These are phyloP conservation scores for Paraphoma chrysanthemicola DNA, from an alignment of 2,329 filamentous ascomycete species.

Conservation along the genomic window DNA sequence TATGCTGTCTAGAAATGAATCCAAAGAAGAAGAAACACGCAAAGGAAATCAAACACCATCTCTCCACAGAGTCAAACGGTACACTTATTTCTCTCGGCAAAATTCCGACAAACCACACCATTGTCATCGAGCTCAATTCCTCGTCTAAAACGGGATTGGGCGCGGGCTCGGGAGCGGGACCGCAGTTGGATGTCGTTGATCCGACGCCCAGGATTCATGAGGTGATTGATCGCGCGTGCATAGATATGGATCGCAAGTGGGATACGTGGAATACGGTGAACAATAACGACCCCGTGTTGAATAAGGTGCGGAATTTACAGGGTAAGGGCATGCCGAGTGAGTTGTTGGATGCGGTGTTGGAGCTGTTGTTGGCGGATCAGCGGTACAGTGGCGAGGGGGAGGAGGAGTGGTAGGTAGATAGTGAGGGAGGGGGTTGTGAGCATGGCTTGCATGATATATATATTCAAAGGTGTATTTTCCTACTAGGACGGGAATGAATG, in stretches of 20 bases:
- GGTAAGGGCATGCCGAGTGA: constrained; percentile 33
- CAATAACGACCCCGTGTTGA: constrained; percentile 33
- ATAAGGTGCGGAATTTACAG: constrained; percentile 38
- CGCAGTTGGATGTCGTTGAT: constrained; percentile 44
- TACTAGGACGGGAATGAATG: no score
- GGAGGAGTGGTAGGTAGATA: constrained; percentile 1
- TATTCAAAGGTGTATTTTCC: no score
- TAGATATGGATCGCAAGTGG: constrained; percentile 42
- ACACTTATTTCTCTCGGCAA: constrained; percentile 33
- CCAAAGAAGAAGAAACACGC: constrained; percentile 32
- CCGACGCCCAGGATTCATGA: constrained; percentile 36
- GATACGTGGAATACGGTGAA: constrained; percentile 41
- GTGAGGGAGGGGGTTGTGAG: neutral
- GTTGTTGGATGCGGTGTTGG: constrained; percentile 42
- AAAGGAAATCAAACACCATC: constrained; percentile 27
- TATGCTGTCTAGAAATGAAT: constrained; percentile 33
- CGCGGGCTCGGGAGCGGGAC: no score
- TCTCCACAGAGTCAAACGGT: constrained; percentile 26
- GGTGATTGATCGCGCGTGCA: constrained; percentile 37
- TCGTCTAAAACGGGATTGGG: no score
- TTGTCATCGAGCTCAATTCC: constrained; percentile 36
- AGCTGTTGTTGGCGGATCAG: constrained; percentile 44
- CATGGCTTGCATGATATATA: no score
- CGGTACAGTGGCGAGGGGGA: constrained; percentile 29
- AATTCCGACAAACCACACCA: constrained; percentile 28